Conservation (phyloP, 495 filamentous ascomycete species). For the Penicillium canariense region DNA sequence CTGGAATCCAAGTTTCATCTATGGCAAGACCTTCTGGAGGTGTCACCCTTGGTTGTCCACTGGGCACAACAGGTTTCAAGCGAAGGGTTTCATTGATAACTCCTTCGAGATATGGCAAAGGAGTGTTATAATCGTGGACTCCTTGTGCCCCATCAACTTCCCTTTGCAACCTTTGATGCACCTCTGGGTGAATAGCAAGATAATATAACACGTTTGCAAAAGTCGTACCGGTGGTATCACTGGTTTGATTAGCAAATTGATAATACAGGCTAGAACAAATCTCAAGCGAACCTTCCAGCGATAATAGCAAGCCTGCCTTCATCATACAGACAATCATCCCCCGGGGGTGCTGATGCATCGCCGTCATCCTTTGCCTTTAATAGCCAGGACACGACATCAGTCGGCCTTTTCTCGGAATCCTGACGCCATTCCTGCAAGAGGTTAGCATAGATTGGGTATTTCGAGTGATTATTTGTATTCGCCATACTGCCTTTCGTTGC, state of each 20-base stretch:
- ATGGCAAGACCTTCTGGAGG: slow-evolving; percentile 26
- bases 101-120: slow-evolving; percentile 41
- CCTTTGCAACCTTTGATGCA: slow-evolving; percentile 21
- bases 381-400: slow-evolving; percentile 32
- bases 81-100: slow-evolving; percentile 55
- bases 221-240: slow-evolving; percentile 34
- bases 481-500: slow-evolving; percentile 9
- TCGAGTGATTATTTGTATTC: neutral
- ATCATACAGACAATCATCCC: slow-evolving; percentile 20
- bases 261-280: neutral
- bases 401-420: slow-evolving; percentile 14
- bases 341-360: slow-evolving; percentile 12
- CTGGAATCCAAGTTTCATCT: slow-evolving; percentile 29
- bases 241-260: neutral
- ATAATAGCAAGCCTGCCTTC: slow-evolving; percentile 24
- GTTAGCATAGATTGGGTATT: neutral
- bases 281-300: slow-evolving; percentile 27
- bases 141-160: slow-evolving; percentile 17
- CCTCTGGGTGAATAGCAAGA: slow-evolving; percentile 29
- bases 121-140: neutral
- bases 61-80: slow-evolving; percentile 47
- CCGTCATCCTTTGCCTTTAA: slow-evolving; percentile 23
- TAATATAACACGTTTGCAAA: slow-evolving; percentile 39
- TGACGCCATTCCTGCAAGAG: slow-evolving; percentile 10
- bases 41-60: slow-evolving; percentile 34